Conservation (phyloP, 768 basidiomycete species). For the Amanita pallidorosea region DNA sequence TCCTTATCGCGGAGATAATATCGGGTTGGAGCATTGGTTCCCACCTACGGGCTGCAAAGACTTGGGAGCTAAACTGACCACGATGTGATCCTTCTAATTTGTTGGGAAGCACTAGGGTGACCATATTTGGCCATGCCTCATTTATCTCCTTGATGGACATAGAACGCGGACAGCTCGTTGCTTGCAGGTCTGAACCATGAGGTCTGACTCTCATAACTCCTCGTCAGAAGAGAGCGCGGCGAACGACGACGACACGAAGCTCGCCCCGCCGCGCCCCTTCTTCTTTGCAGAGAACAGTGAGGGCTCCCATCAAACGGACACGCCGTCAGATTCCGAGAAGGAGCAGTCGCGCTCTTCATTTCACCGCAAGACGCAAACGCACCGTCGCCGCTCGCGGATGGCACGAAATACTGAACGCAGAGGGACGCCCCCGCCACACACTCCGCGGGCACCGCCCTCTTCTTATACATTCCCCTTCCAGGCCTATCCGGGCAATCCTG, state of each 20-base stretch:
- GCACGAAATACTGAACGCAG: constrained; percentile 2
- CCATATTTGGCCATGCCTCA: not conserved
- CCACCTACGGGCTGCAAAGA: too few relatives aligned
- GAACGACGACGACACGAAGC: not conserved
- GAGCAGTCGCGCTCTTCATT: not conserved
- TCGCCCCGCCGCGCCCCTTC: constrained; percentile 16
- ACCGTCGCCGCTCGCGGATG: constrained; percentile 9
- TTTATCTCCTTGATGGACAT: not conserved
- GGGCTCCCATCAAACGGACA: constrained; percentile 7
- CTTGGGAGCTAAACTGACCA: too few relatives aligned
- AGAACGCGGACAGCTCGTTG: not conserved
- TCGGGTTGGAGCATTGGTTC: too few relatives aligned
- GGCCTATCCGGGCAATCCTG: constrained; percentile 56
- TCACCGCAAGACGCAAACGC: not conserved
- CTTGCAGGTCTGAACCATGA: not conserved
- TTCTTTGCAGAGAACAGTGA: constrained; percentile 12
- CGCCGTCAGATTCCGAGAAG: constrained; percentile 11
- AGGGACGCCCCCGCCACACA: constrained; percentile 4
- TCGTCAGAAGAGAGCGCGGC: not conserved
- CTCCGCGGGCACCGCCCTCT: constrained; percentile 21
- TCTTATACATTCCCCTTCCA: constrained; percentile 43
- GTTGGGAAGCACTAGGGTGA: too few relatives aligned
- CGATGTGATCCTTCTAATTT: too few relatives aligned
- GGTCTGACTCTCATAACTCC: not conserved
- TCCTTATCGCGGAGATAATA: not conserved